Base-by-base conservation (phyloP, 176 grass and related monocot genomes). In the Chloris gayana region DNA sequence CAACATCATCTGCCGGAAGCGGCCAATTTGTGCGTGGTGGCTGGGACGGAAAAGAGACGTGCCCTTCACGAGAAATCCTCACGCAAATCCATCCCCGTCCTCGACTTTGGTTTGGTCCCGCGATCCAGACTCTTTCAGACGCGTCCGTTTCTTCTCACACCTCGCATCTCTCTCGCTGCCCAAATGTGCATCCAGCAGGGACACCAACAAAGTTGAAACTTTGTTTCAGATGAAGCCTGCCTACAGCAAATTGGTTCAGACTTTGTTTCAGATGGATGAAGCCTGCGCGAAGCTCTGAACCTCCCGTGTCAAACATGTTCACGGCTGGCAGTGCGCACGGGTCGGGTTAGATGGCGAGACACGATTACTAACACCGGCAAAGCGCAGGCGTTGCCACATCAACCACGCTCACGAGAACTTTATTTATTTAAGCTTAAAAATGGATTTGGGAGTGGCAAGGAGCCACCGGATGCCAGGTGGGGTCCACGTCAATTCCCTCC, bases 261-360 rank as follows among this genome's bases (percentile, higher is more conserved):
- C 38, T 70, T 62, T 10, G 3, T 17, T 61, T 68, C 7, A 34
- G 1, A 9, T 6, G 49, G 19, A 18, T 2, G 22, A 75, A 83
- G 27, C 10, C 1, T 2, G 6, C 5, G 5, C 2, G 21, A 64
- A 54, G 24, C 5, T 69, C 17, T 6, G 67, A 77, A 14, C 54
- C 33, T 34, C 59, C 21, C 62, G 72, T 82, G 72, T 76, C 72
- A 38, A 64, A 77, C 70, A 22, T 24, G 72, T 26, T 26, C 30
- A 24, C 27, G 6, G 19, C 18, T 7, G 49, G 15, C 3, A 46
- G 21, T 15, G 10, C 49, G 67, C 54, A 10, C 46, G 7, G 58
- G 25, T 42, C 38, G 25, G 61, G 49, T 76, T 76, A 75, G 47
- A 86, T 19, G 64, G 31, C 44, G 13, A 56, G 58, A 66, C 80